These are phyloP conservation scores for Comarum palustre DNA, from an alignment of 306 rosid species.

Conservation along the genomic window DNA sequence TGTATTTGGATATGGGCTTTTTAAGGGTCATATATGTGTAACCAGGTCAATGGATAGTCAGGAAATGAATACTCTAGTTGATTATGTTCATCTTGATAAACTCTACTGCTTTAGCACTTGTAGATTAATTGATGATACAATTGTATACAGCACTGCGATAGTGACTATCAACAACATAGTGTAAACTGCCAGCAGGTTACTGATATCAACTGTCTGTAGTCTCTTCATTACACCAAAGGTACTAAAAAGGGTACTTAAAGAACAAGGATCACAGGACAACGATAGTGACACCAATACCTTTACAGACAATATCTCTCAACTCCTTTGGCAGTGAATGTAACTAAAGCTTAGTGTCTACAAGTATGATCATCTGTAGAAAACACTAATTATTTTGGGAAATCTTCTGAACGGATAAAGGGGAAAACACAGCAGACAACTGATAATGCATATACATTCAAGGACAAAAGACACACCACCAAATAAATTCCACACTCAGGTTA, in stretches of 20 bases:
- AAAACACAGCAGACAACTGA: neutral
- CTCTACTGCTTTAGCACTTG: slow-evolving; percentile 3
- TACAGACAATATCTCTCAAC: slow-evolving; percentile 13
- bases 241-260: slow-evolving; percentile 20
- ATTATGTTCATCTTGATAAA: neutral
- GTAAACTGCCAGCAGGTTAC: slow-evolving; percentile 21
- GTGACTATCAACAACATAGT: slow-evolving; percentile 30
- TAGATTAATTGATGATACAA: slow-evolving; percentile 1
- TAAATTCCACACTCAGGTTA: slow-evolving; percentile 6
- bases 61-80: slow-evolving; percentile 1
- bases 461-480: slow-evolving; percentile 22
- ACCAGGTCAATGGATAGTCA: neutral
- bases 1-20: neutral
- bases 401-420: too few species aligned
- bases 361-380: slow-evolving; percentile 1
- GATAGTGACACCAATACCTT: slow-evolving; percentile 25
- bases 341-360: slow-evolving; percentile 17
- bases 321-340: slow-evolving; percentile 10
- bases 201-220: slow-evolving; percentile 23
- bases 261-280: slow-evolving; percentile 34
- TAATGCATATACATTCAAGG: slow-evolving; percentile 21
- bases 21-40: neutral
- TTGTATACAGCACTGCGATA: slow-evolving; percentile 15
- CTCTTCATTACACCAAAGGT: slow-evolving; percentile 21
- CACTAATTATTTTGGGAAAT: neutral